A percentile compares a stretch with the other conserved stretches of the same genome.
Conservation (phyloP, 2,329 filamentous ascomycete genomes). For the Chaetomium globosum region DNA sequence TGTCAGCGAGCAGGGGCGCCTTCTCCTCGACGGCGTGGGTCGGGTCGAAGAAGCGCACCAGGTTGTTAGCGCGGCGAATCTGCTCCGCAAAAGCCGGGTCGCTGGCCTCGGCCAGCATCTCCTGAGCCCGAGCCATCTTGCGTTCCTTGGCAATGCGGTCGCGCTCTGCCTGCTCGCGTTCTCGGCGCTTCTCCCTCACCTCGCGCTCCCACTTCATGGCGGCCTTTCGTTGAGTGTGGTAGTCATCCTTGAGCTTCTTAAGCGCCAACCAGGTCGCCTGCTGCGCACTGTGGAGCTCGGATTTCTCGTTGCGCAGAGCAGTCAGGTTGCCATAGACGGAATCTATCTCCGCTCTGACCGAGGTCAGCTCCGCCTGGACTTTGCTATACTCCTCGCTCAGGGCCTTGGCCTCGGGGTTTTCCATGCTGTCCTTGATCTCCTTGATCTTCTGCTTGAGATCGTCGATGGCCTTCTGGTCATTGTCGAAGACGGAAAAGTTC, state of each 20-base stretch:
- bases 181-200: constrained; percentile 71
- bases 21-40: constrained; percentile 66
- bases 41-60: constrained; percentile 91
- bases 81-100: constrained; percentile 90
- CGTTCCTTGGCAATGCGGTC: constrained; percentile 71
- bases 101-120: constrained; percentile 77
- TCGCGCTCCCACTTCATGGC: constrained; percentile 82
- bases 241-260: constrained; percentile 86
- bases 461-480: constrained; percentile 85
- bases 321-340: constrained; percentile 87
- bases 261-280: constrained; percentile 82
- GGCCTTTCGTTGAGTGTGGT: constrained; percentile 81
- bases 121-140: constrained; percentile 74
- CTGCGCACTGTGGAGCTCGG: constrained; percentile 80
- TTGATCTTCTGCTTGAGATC: constrained; percentile 85
- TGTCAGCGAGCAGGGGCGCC: constrained; percentile 63
- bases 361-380: constrained; percentile 84
- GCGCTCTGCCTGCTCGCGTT: constrained; percentile 80
- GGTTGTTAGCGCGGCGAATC: constrained; percentile 82
- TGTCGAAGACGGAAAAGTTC: constrained; percentile 83
- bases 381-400: constrained; percentile 82
- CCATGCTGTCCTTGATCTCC: constrained; percentile 82
- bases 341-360: constrained; percentile 90
- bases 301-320: constrained; percentile 79
- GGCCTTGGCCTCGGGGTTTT: constrained; percentile 88